Base-by-base conservation (phyloP, 768 basidiomycete species). In the Russula sp. region DNA sequence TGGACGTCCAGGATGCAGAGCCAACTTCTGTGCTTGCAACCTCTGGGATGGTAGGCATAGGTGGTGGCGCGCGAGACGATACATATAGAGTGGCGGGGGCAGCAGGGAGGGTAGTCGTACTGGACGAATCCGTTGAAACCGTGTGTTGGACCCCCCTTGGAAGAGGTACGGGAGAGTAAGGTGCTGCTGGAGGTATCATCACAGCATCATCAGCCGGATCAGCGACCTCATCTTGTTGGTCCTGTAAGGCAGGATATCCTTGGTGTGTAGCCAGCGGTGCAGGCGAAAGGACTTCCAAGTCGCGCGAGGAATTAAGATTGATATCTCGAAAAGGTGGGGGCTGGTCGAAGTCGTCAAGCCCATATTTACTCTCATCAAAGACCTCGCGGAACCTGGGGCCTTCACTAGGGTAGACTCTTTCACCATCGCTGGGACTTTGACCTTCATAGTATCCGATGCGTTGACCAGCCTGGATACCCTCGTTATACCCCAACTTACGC, bases 401-500 rank as follows among this genome's bases (percentile, higher is more conserved):
- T 6, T 60, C 59, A 42, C 49, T 40, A 18, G 39, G 47, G 31
- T 54, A 35, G 31, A 35, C 18, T 37, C 7, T 22, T 27, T 16
- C 37, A 27, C 27, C 47, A 10, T 54, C 44, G 10, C 16, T 11
- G 27, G 63, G 27, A 20, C 48, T n/a, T 42, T 49, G 53, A 20
- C 52, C 56, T 32, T 65, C 66, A 50, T 62, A 47, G 48, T 55
- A 62, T 32, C 67, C 67, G 13, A 66, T 42, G 42, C 64, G 61
- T 51, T 68, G 65, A 34, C 67, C 67, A 16, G 65, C 67, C 31
- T 66, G 62, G 14, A 80, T 45, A 3, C 80, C 80, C 51, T 82
- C 77, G 27, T 68, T 68, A 59, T 76, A 81, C 14, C 80, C 79
- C 57, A 72, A 59, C 60, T 64, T 71, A 18, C 75, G 71, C 1